A percentile compares a stretch with the other conserved stretches of the same genome.
These are phyloP conservation scores for Rubroboletus satanas DNA, from an alignment of 768 basidiomycete genomes.

Conservation along the genomic window DNA sequence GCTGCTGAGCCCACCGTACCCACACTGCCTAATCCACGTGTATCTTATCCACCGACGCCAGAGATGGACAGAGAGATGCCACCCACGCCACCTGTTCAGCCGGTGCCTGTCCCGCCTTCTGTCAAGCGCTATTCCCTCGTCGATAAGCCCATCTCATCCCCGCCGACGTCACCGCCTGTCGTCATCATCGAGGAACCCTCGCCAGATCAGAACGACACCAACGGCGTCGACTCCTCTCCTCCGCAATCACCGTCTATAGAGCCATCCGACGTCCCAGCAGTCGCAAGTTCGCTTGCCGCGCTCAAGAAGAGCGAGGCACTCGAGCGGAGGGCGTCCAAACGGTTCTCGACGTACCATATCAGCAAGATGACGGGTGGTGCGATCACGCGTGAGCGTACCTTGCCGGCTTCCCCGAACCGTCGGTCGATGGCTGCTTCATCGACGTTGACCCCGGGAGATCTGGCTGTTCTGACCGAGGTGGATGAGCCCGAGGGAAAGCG, in stretches of 20 bases:
- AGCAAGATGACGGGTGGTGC: constrained; percentile 78
- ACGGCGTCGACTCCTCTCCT: constrained; percentile 30
- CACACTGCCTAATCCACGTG: constrained; percentile 4
- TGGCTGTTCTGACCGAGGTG: constrained; percentile 70
- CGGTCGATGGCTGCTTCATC: constrained; percentile 63
- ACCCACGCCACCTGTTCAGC: constrained; percentile 23
- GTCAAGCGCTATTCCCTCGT: constrained; percentile 79
- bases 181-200: constrained; percentile 41
- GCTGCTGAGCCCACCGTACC: constrained; percentile 10
- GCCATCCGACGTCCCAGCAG: constrained; percentile 49
- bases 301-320: constrained; percentile 83
- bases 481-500: constrained; percentile 43
- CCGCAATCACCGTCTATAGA: constrained; percentile 38
- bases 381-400: constrained; percentile 46
- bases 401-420: constrained; percentile 51
- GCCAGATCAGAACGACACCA: constrained; percentile 22
- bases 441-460: constrained; percentile 63
- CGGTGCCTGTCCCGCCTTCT: constrained; percentile 49
- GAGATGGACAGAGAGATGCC: constrained; percentile 27
- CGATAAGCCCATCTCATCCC: constrained; percentile 55
- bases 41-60: constrained; percentile 17
- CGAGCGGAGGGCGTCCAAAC: constrained; percentile 89
- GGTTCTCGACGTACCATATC: constrained; percentile 93
- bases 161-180: constrained; percentile 43
- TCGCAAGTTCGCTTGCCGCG: constrained; percentile 81